These are phyloP conservation scores for Coemansia sp. DNA, from an alignment of 192 early-diverging fungal genomes.

Conservation along the genomic window DNA sequence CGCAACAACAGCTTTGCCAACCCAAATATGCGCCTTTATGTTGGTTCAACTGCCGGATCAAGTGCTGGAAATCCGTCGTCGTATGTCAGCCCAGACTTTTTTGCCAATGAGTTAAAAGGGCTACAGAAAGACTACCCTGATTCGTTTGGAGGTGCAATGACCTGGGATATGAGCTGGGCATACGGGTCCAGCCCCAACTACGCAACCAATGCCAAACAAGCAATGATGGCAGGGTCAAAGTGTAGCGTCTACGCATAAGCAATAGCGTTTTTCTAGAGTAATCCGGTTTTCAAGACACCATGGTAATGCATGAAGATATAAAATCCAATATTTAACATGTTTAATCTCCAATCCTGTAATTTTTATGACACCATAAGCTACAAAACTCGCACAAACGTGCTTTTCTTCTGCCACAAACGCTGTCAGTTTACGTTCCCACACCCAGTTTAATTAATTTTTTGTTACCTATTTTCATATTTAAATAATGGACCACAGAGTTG, in stretches of 20 bases:
- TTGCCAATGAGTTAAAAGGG: constrained; percentile 40
- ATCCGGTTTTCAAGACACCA: too few relatives aligned
- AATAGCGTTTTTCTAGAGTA: too few relatives aligned
- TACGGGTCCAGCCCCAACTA: constrained; percentile 49
- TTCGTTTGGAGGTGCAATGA: constrained; percentile 71
- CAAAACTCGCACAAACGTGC: too few relatives aligned
- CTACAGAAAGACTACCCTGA: constrained; percentile 38
- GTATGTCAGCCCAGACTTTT: constrained; percentile 46
- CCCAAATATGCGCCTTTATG: constrained; percentile 57
- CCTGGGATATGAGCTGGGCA: constrained; percentile 61
- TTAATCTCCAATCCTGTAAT: too few relatives aligned
- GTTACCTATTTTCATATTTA: too few relatives aligned
- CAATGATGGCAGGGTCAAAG: constrained; percentile 46
- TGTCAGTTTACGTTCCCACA: too few relatives aligned
- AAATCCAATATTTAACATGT: too few relatives aligned
- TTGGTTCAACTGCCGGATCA: constrained; percentile 58
- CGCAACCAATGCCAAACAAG: constrained; percentile 47
- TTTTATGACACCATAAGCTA: too few relatives aligned
- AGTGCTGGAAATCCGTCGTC: constrained; percentile 55
- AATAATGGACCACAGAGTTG: constrained; percentile 27
- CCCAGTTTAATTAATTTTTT: neutral
- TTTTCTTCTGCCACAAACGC: too few relatives aligned
- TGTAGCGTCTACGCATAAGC: constrained; percentile 1
- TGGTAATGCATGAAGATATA: neutral
- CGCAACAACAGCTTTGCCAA: constrained; percentile 58